phyloP scores from a whole-genome alignment of 345 rosid genomes.

The Eucalyptus paniculata region DNA sequence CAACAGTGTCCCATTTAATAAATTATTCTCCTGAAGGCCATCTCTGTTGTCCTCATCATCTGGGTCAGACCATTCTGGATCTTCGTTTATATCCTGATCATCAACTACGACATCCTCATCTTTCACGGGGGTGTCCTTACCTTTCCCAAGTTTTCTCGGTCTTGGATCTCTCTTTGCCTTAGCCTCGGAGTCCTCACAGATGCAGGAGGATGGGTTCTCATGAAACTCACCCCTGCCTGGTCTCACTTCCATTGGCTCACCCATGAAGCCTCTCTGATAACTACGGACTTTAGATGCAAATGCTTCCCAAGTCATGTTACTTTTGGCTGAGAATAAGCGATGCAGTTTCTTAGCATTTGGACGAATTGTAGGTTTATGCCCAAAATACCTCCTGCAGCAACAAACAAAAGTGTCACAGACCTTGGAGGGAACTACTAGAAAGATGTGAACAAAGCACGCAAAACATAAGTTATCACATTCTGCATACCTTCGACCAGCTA shows the following conservation, averaged over 20 bases:
- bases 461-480: neutral
- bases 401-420: neutral
- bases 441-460: neutral
- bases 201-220: constrained; percentile 89
- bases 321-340: constrained; percentile 53
- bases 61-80: constrained; percentile 47
- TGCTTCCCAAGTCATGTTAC: constrained; percentile 76
- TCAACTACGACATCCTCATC: constrained; percentile 16
- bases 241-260: constrained; percentile 89
- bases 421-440: neutral
- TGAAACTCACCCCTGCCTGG: constrained; percentile 98
- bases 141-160: constrained; percentile 40
- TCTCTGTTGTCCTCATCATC: constrained; percentile 53
- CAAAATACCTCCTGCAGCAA: constrained; percentile 71
- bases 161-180: constrained; percentile 16
- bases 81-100: constrained; percentile 36
- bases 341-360: constrained; percentile 88
- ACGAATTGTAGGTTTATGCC: constrained; percentile 90
- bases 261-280: constrained; percentile 90
- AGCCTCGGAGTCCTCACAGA: constrained; percentile 57
- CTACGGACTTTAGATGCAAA: constrained; percentile 66
- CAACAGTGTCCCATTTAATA: constrained; percentile 26
- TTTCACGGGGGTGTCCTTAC: constrained; percentile 4
- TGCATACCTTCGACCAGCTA: constrained; percentile 84
- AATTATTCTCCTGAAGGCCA: constrained; percentile 22